Conservation (phyloP, 1,284 basidiomycete species). For the Puccinia horiana region DNA sequence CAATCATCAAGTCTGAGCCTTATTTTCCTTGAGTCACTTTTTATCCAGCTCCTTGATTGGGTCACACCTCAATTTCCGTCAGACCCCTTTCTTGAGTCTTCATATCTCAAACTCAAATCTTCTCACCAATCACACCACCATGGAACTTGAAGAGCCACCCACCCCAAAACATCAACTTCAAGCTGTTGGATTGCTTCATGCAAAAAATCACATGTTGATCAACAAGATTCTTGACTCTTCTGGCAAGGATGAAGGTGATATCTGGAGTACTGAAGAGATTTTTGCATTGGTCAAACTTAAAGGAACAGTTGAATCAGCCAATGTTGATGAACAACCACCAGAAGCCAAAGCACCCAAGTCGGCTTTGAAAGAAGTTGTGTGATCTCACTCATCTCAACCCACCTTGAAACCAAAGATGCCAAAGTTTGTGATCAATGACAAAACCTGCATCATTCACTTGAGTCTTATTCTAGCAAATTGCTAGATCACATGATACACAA, state of each 20-base stretch:
- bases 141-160: slow-evolving; percentile 4
- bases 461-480: not conserved
- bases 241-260: not conserved
- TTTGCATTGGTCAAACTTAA: not conserved
- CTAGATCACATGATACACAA: not conserved
- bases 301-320: not conserved
- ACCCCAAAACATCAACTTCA: not conserved
- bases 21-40: no score
- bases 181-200: not conserved
- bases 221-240: not conserved
- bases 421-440: not conserved
- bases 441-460: not conserved
- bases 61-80: no score
- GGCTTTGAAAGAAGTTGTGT: not conserved
- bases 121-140: no score
- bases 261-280: not conserved
- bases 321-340: not conserved
- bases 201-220: not conserved
- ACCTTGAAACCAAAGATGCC: not conserved
- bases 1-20: no score
- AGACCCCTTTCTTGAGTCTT: no score
- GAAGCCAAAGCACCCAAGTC: not conserved
- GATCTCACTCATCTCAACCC: not conserved
- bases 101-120: no score
- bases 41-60: no score